phyloP scores from a whole-genome alignment of 2,329 filamentous ascomycete genomes.

The Laburnicola sp. region DNA sequence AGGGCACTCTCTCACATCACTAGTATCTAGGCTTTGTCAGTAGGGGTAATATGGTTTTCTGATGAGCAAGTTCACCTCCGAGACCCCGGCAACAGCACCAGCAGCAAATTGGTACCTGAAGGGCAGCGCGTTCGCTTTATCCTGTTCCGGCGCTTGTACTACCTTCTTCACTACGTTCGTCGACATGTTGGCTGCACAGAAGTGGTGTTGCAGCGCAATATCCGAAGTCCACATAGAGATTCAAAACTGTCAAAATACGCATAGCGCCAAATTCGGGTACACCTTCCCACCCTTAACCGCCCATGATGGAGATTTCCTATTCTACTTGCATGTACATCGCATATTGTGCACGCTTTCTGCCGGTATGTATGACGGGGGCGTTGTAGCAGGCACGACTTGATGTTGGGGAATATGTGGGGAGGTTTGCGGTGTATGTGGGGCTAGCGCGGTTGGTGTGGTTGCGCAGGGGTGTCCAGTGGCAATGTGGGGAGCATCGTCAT shows the following conservation, averaged over 20 bases:
- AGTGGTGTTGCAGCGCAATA: slow-evolving; percentile 5
- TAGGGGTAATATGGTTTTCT: neutral
- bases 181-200: slow-evolving; percentile 5
- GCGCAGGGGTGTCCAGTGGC: neutral
- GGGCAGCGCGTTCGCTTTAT: slow-evolving; percentile 20
- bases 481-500: slow-evolving; percentile 1
- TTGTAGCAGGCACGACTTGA: slow-evolving; percentile 2
- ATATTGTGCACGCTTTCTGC: slow-evolving; percentile 9
- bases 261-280: slow-evolving; percentile 1
- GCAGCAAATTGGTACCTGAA: slow-evolving; percentile 39
- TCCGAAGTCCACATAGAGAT: slow-evolving; percentile 1
- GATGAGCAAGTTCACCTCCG: slow-evolving; percentile 17
- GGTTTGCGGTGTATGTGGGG: slow-evolving; percentile 23
- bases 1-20: slow-evolving; percentile 17
- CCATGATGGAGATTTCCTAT: neutral
- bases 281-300: slow-evolving; percentile 12
- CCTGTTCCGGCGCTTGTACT: neutral
- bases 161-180: slow-evolving; percentile 8
- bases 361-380: slow-evolving; percentile 9
- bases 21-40: slow-evolving; percentile 6
- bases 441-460: slow-evolving; percentile 18
- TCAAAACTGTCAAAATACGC: neutral
- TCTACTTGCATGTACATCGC: slow-evolving; percentile 3
- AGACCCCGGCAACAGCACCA: slow-evolving; percentile 28
- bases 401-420: slow-evolving; percentile 16